Evolutionary conservation across 2,329 filamentous ascomycete genomes (phyloP), one percentile per base, ranked within the genome.

Genomic region (Blastomyces emzantsi): DNA sequence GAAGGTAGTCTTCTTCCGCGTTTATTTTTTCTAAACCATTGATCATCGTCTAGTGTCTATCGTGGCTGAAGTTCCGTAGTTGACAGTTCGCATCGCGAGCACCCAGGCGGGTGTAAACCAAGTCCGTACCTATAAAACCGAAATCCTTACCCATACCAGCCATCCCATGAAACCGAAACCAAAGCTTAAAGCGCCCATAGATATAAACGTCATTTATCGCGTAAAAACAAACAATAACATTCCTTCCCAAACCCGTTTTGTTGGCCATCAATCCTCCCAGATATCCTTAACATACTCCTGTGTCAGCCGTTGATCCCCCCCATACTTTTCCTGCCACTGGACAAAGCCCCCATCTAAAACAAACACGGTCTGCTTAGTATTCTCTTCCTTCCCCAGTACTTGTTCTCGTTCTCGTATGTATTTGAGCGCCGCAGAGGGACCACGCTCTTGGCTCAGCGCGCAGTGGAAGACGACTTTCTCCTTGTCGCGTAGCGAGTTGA

Each of bases 401-500:
- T 59, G 79, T 68, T 88, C 85, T 57, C 86, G 81, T 77, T 92
- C 89, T 5, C 77, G 73, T 0, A 72, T 73, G 75, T 97, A 97
- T 70, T 83, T 82, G 69, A 96, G 77, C 3, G 94, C 94, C 3
- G 93, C 92, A 60, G 84, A 84, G 0, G 94, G 94, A 0, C 94
- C 94, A 0, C 94, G 83, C 78, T 96, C 89, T 79, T 97, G 94
- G 69, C 89, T 93, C 63, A 97, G 80, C 22, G 90, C 89, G 77
- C 94, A 99, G 78, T 99, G 94, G 75, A 99, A 99, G 1, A 99
- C 85, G 17, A 99, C 91, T 13, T 83, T 88, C 63, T 94, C 85
- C 75, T 91, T 92, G 72, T 88, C 86, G 67, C 85, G 80, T 58
- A 97, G 83, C 54, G 83, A 86, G 63, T 90, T 86, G 15, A 96